phyloP scores from a whole-genome alignment of 106 monocot genomes.

The Acanthochlamys bracteata region DNA sequence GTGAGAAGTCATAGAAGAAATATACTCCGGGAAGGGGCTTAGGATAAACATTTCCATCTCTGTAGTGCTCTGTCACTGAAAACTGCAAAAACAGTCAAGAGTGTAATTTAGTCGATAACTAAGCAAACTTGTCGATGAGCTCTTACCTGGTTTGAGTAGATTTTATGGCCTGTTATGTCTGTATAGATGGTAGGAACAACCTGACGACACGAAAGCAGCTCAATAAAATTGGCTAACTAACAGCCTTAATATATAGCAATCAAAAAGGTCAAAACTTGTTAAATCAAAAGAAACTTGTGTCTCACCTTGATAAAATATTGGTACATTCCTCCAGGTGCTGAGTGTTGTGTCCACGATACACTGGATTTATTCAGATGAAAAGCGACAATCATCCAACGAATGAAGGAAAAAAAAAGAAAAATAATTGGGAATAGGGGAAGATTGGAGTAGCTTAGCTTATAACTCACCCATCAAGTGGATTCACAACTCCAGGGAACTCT shows the following conservation, averaged over 20 bases:
- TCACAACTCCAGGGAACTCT: constrained; percentile 90
- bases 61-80: constrained; percentile 95
- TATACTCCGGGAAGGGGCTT: constrained; percentile 62
- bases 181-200: constrained; percentile 95
- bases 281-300: not conserved
- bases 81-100: constrained; percentile 48
- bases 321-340: constrained; percentile 63
- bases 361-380: constrained; percentile 28
- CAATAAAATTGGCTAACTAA: not conserved
- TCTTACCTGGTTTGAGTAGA: constrained; percentile 87
- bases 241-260: not conserved
- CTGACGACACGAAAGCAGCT: constrained; percentile 27
- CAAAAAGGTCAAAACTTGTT: not conserved
- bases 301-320: constrained; percentile 95
- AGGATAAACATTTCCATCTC: constrained; percentile 49
- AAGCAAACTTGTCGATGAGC: not conserved
- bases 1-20: constrained; percentile 93
- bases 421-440: too few relatives aligned
- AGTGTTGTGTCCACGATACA: constrained; percentile 57
- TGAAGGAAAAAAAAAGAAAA: too few relatives aligned
- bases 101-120: not conserved
- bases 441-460: too few relatives aligned
- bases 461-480: constrained; percentile 94
- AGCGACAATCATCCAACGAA: not conserved
- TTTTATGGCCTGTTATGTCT: constrained; percentile 68